These are phyloP conservation scores for Coemansia sp. DNA, from an alignment of 192 early-diverging fungal genomes.

Conservation along the genomic window DNA sequence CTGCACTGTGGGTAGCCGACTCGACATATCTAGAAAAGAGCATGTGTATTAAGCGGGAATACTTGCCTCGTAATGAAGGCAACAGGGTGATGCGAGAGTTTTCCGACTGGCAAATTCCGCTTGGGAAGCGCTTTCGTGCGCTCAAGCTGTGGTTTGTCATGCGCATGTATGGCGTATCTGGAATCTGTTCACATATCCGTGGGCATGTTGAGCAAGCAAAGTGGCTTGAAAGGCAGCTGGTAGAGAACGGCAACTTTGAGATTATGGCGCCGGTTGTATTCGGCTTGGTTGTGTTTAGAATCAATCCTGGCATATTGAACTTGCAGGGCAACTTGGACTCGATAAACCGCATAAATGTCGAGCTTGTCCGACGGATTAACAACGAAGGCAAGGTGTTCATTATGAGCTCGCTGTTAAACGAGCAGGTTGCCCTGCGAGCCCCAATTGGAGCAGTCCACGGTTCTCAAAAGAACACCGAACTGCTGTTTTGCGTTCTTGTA, in stretches of 20 bases:
- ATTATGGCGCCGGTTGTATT: conserved; percentile 45
- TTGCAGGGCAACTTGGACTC: conserved; percentile 23
- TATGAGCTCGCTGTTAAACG: not conserved
- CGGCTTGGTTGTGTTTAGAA: conserved; percentile 51
- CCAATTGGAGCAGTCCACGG: not conserved
- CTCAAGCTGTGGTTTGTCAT: conserved; percentile 68
- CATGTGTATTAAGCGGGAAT: conserved; percentile 55
- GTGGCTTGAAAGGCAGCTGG: conserved; percentile 36
- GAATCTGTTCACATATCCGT: conserved; percentile 55
- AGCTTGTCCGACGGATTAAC: not conserved
- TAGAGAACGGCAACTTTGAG: conserved; percentile 47
- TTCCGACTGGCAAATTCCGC: conserved; percentile 58
- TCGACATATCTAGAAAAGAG: conserved; percentile 51
- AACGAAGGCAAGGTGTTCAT: not conserved
- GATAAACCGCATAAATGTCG: conserved; percentile 24
- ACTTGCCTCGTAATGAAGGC: conserved; percentile 44
- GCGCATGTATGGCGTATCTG: conserved; percentile 57
- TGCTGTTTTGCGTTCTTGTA: conserved; percentile 1
- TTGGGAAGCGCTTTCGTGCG: conserved; percentile 60
- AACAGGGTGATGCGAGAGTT: conserved; percentile 53
- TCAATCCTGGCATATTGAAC: conserved; percentile 28
- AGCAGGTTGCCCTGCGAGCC: not conserved
- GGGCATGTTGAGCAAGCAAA: conserved; percentile 38
- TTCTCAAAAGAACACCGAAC: conserved; percentile 6
- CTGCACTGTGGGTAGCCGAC: conserved; percentile 58